Base-by-base conservation (phyloP, 345 rosid species). In the Acer negundo region DNA sequence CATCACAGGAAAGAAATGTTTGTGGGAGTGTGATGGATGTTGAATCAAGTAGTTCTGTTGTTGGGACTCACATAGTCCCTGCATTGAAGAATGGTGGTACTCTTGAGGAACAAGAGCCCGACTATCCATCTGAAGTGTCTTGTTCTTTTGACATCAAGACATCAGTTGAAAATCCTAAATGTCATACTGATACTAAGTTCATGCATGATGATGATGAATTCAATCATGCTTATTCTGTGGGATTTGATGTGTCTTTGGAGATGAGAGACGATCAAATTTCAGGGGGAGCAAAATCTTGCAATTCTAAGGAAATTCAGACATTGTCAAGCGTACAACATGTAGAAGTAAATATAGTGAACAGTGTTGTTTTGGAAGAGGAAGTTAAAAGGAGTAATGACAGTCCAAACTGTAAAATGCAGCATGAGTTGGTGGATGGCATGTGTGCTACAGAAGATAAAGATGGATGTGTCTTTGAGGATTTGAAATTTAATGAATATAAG, bases 331-430 rank as follows among this genome's bases (percentile, higher is more conserved):
- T 67, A 59, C 85, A 78, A 77, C 78, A 55, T 72, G 58, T 70
- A n/a, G 83, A 80, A 65, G 59, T 56, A 38, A 67, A 77, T 75
- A 49, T 75, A 26, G n/a, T 66, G 56, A 53, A 79, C 8, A 71
- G 24, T 75, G 74, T 74, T 35, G 75, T 19, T 76, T 81, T 76
- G 68, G 67, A 75, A 47, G 73, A 73, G 72, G 88, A 80, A 83
- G 78, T 69, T 76, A n/a, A 58, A 71, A 44, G 74, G 53, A 78
- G 38, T 44, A 76, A 75, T 67, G 74, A 59, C 59, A 64, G 62
- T 63, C 73, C 42, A 68, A 64, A 26, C 42, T 42, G 15, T 82
- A 77, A 81, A 75, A 58, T 59, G 22, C 68, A 68, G 73, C 31
- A 31, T 53, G 85, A 77, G 17, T 62, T 53, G 42, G 44, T 53